A percentile compares a stretch with the other conserved stretches of the same genome.
These are phyloP conservation scores for Shiraia sp. DNA, from an alignment of 2,329 filamentous ascomycete genomes.

Conservation along the genomic window DNA sequence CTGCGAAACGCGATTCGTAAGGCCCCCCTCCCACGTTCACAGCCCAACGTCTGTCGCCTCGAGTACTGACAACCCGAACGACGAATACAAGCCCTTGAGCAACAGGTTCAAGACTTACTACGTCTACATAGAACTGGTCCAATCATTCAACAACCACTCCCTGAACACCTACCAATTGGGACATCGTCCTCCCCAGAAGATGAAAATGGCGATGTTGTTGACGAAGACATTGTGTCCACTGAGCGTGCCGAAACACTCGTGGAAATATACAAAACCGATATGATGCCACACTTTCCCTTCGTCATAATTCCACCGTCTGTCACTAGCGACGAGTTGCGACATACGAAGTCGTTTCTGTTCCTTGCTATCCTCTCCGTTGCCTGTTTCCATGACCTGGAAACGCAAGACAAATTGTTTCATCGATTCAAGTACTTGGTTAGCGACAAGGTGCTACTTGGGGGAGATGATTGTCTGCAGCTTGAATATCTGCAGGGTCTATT, in stretches of 20 bases:
- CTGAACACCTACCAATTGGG: slow-evolving; percentile 13
- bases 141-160: slow-evolving; percentile 25
- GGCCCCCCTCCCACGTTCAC: slow-evolving; percentile 1
- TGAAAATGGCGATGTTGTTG: slow-evolving; percentile 31
- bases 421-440: slow-evolving; percentile 36
- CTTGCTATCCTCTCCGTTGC: slow-evolving; percentile 31
- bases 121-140: slow-evolving; percentile 20
- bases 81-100: slow-evolving; percentile 44
- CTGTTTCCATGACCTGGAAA: slow-evolving; percentile 37
- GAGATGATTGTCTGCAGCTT: slow-evolving; percentile 29
- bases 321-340: slow-evolving; percentile 30
- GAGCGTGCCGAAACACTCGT: slow-evolving; percentile 33
- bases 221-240: slow-evolving; percentile 30
- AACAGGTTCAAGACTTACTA: slow-evolving; percentile 37
- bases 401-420: slow-evolving; percentile 39
- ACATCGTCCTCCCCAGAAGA: slow-evolving; percentile 11
- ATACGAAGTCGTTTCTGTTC: slow-evolving; percentile 34
- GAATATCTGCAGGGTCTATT: slow-evolving; percentile 36
- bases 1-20: slow-evolving; percentile 42
- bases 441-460: slow-evolving; percentile 34
- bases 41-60: too few relatives aligned
- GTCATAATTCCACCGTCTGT: slow-evolving; percentile 33
- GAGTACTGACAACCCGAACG: slow-evolving; percentile 11
- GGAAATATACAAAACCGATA: slow-evolving; percentile 37
- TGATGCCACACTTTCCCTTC: slow-evolving; percentile 47